Percentiles rank a stretch among this genome's conserved stretches.
Evolutionary conservation across 2,329 filamentous ascomycete genomes (phyloP).

Genomic region (Ophiostoma sp.): DNA sequence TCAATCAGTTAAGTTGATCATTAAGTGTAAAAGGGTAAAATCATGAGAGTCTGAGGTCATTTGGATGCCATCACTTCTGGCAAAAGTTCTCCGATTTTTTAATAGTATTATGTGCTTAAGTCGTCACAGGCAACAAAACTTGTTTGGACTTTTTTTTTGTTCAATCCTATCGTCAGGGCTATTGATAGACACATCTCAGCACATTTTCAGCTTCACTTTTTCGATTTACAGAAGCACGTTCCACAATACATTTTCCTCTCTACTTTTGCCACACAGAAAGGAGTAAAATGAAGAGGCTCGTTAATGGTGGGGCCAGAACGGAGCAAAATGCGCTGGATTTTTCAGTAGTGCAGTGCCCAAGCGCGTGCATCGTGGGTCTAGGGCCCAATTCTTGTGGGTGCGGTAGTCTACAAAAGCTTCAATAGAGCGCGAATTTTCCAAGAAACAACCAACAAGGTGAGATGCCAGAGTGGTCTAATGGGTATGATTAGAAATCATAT

Average conservation of each 20-base stretch:
- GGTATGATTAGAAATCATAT: background rate
- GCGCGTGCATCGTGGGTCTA: background rate
- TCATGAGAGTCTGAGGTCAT: too few relatives aligned
- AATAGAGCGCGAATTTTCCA: background rate
- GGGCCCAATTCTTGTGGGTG: background rate
- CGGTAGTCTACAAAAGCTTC: constrained; percentile 14
- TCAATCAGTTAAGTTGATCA: background rate
- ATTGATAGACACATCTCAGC: background rate
- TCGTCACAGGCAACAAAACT: too few relatives aligned
- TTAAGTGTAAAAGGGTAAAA: background rate
- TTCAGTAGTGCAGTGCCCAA: background rate
- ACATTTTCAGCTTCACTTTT: background rate
- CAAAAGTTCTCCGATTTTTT: too few relatives aligned
- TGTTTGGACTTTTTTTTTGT: too few relatives aligned
- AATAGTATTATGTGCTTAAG: too few relatives aligned
- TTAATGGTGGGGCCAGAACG: background rate
- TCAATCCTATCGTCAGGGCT: too few relatives aligned
- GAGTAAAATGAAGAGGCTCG: background rate
- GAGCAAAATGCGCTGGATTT: background rate
- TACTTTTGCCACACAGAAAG: background rate
- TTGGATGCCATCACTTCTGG: too few relatives aligned
- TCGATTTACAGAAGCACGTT: background rate
- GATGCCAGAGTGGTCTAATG: constrained; percentile 28
- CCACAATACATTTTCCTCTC: background rate
- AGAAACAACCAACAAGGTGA: constrained; percentile 11